phyloP scores from a whole-genome alignment of 495 filamentous ascomycete species.

The Daldinia caldariorum region DNA sequence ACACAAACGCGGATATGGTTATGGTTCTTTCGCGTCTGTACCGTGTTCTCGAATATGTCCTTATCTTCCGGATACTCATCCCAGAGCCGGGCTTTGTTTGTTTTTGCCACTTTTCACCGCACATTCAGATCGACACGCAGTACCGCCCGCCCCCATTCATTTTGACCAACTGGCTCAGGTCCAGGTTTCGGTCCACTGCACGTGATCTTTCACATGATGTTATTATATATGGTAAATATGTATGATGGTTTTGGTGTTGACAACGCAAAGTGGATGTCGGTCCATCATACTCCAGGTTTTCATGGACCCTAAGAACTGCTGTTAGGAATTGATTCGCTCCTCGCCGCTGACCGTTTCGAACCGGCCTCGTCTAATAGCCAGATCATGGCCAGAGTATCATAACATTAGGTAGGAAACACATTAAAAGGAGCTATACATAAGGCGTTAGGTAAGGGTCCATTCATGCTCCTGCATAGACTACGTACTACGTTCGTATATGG shows the following conservation, averaged over 20 bases:
- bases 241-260: conserved; percentile 8
- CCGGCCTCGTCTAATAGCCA: conserved; percentile 13
- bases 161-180: conserved; percentile 7
- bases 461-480: not conserved
- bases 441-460: not conserved
- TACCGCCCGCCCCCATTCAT: conserved; percentile 2
- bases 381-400: conserved; percentile 12
- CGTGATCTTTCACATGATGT: conserved; percentile 27
- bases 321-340: conserved; percentile 12
- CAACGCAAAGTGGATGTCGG: conserved; percentile 19
- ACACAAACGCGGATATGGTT: conserved; percentile 8
- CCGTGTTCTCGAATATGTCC: conserved; percentile 8
- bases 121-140: conserved; percentile 21
- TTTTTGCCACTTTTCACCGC: conserved; percentile 42
- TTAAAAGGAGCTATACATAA: not conserved
- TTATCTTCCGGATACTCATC: conserved; percentile 2
- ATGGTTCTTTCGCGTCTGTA: conserved; percentile 25
- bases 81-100: conserved; percentile 12
- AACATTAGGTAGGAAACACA: conserved; percentile 1
- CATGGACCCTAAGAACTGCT: conserved; percentile 12
- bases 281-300: conserved; percentile 1
- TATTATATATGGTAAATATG: conserved; percentile 27
- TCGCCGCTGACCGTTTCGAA: conserved; percentile 18
- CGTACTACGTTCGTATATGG: not conserved
- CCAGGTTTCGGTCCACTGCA: conserved; percentile 15